phyloP scores from a whole-genome alignment of 768 basidiomycete species.

The Suillus occidentalis region DNA sequence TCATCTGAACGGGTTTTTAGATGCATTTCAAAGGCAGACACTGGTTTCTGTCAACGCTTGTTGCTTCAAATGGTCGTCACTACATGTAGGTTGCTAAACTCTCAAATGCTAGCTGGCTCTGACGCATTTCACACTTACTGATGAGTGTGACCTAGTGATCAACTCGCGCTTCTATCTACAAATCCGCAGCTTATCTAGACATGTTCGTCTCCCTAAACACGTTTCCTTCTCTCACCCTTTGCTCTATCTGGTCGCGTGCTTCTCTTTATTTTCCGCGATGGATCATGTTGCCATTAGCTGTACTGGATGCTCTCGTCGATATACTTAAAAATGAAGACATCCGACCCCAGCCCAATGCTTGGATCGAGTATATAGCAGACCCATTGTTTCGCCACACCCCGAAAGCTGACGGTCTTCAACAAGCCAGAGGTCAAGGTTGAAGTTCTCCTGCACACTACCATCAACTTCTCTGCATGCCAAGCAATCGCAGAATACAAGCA shows the following conservation, averaged over 20 bases:
- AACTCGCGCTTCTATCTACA: conserved; percentile 73
- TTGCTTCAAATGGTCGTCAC: conserved; percentile 85
- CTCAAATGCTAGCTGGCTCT: conserved; percentile 1
- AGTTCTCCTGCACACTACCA: neutral
- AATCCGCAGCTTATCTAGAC: conserved; percentile 66
- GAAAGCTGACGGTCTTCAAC: neutral
- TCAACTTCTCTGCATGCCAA: neutral
- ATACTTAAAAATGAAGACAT: too few relatives aligned
- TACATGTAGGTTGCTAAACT: conserved; percentile 57
- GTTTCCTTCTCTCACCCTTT: conserved; percentile 57
- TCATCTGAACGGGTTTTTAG: too few relatives aligned
- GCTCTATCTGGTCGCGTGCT: conserved; percentile 59
- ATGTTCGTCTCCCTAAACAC: conserved; percentile 54
- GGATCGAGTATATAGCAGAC: too few relatives aligned
- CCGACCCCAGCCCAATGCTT: too few relatives aligned
- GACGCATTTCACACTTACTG: conserved; percentile 29
- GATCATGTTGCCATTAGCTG: too few relatives aligned
- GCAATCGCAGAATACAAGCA: neutral
- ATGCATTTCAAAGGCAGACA: too few relatives aligned
- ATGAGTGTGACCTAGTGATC: conserved; percentile 69
- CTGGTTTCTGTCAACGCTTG: conserved; percentile 48
- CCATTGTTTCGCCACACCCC: too few relatives aligned
- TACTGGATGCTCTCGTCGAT: too few relatives aligned
- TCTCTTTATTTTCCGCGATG: conserved; percentile 33
- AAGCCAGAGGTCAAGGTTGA: neutral